phyloP scores from a whole-genome alignment of 345 rosid genomes.

The Syzygium aromaticum region DNA sequence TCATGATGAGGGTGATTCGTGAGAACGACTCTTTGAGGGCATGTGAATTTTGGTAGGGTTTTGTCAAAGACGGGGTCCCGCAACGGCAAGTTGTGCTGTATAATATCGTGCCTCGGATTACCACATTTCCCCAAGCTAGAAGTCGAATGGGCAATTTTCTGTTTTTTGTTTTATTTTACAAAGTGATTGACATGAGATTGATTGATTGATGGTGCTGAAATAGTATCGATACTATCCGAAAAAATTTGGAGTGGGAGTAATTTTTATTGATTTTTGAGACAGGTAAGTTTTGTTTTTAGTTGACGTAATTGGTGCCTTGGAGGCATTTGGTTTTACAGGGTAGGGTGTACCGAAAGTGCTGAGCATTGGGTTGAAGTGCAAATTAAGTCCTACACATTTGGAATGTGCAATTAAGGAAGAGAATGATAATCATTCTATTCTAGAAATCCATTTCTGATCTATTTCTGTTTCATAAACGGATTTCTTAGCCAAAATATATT shows the following conservation, averaged over 20 bases:
- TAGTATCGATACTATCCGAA: rapidly evolving
- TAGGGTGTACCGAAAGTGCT: background rate
- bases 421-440: too few species aligned
- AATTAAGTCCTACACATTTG: too few species aligned
- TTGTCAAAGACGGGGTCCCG: background rate
- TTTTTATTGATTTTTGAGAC: background rate
- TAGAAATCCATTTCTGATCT: too few species aligned
- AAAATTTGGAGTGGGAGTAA: too few species aligned
- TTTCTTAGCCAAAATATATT: too few species aligned
- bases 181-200: too few species aligned
- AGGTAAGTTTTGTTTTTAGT: background rate
- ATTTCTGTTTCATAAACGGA: too few species aligned
- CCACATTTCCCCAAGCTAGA: background rate
- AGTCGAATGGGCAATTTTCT: background rate
- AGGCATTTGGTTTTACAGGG: background rate
- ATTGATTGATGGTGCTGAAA: background rate
- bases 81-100: background rate
- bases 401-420: too few species aligned
- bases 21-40: background rate
- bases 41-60: background rate
- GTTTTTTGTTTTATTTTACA: too few species aligned
- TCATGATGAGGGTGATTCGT: background rate
- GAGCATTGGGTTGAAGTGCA: background rate
- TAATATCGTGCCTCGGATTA: background rate
- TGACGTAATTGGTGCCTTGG: background rate